Evolutionary conservation across 495 filamentous ascomycete species (phyloP).

Genomic region (Umbilicaria muhlenbergii): DNA sequence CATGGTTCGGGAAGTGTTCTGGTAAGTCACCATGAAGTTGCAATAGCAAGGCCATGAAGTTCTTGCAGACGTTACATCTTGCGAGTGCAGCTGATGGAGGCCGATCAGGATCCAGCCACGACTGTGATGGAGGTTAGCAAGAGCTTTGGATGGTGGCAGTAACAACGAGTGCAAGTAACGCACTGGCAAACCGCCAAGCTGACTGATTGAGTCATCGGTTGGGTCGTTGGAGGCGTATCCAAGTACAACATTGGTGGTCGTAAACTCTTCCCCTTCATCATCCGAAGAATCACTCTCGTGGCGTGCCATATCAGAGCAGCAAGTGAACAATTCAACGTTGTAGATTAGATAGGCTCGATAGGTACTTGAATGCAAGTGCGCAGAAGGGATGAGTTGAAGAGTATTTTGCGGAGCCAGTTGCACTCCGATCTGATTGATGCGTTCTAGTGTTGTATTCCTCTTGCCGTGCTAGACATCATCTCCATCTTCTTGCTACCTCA

Average conservation of each 20-base stretch:
- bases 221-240: conserved; percentile 77
- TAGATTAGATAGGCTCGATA: background rate
- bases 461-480: background rate
- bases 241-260: conserved; percentile 77
- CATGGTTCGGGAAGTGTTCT: conserved; percentile 68
- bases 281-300: conserved; percentile 64
- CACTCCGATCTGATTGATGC: background rate
- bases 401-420: background rate
- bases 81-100: conserved; percentile 66
- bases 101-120: conserved; percentile 56
- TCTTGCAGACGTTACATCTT: conserved; percentile 80
- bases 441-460: background rate
- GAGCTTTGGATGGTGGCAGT: background rate
- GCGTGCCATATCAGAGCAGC: conserved; percentile 43
- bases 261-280: conserved; percentile 50
- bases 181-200: conserved; percentile 80
- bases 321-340: background rate
- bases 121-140: conserved; percentile 29
- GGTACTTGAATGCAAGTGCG: background rate
- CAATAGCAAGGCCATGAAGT: conserved; percentile 67
- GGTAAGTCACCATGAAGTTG: conserved; percentile 87
- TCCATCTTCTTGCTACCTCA: background rate
- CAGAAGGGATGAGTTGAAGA: background rate
- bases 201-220: conserved; percentile 73
- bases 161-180: conserved; percentile 11